Base-by-base conservation (phyloP, 169 alveolate genomes). In the Babesia ovata region DNA sequence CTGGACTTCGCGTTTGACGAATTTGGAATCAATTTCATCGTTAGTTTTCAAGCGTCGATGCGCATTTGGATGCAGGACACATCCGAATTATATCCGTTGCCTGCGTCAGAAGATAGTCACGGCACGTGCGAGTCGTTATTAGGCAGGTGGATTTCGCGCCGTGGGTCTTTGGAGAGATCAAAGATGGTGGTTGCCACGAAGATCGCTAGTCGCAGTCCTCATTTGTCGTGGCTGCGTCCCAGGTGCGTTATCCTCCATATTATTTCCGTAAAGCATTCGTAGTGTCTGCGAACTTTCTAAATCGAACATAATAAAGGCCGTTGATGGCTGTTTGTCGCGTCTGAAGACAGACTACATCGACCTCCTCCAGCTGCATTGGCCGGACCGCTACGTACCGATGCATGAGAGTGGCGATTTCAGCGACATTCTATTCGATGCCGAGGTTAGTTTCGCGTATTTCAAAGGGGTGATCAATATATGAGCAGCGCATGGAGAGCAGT, bases 31-130 rank as follows among this genome's bases (percentile, higher is more conserved):
- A 92, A 91, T 33, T 91, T 92, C 76, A 58, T 92, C 59, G 93
- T 73, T 53, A 48, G 79, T 39, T 45, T 22, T n/a, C 28, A 2
- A 1, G 42, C 26, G 24, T 11, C 19, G 13, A 12, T 7, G 28
- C 22, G 4, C 33, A 52, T 8, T 4, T 17, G 7, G 12, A 16
- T 61, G 29, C 65, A 82, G 86, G 95, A 93, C 85, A 93, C 97
- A 11, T 88, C 95, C 0, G 96, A 92, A 81, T 84, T 93, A 76
- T 93, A 92, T 59, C 97, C 97, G 2, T 86, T 92, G 46, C 97
- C 97, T 19, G 86, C 86, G 19, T 39, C 81, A 19, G 73, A 79
- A n/a, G 77, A 63, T 14, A 82, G 78, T 16, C 79, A 56, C 54
- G 96, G 95, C 11, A 36, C n/a, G 19, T 72, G 94, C 48, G 96